A percentile compares a stretch with the other conserved stretches of the same genome.
phyloP scores from a whole-genome alignment of 1,139 yeast species.

The Eremothecium cymbalariae region DNA sequence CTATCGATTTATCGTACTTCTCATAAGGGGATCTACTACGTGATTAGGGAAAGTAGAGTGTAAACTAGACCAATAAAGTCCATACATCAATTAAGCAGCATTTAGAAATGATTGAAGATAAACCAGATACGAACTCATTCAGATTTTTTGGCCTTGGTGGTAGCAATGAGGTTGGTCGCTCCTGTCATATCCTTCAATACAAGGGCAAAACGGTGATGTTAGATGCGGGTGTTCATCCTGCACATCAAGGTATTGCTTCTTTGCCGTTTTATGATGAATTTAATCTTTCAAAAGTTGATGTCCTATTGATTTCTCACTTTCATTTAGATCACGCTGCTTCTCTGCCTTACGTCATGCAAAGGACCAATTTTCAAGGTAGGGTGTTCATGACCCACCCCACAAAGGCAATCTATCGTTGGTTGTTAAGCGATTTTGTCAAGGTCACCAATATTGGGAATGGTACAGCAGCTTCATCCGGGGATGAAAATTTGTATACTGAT shows the following conservation, averaged over 20 bases:
- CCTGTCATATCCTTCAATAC: slow-evolving; percentile 86
- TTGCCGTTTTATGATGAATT: slow-evolving; percentile 93
- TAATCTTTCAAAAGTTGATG: slow-evolving; percentile 79
- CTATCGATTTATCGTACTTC: too few relatives aligned
- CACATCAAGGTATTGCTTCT: slow-evolving; percentile 79
- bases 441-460: slow-evolving; percentile 68
- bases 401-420: slow-evolving; percentile 94
- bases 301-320: slow-evolving; percentile 83
- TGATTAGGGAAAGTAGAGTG: too few relatives aligned
- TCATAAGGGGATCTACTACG: too few relatives aligned
- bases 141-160: slow-evolving; percentile 96
- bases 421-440: slow-evolving; percentile 84
- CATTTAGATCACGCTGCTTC: slow-evolving; percentile 98
- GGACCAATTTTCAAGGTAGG: slow-evolving; percentile 85
- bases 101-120: slow-evolving; percentile 8
- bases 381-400: slow-evolving; percentile 99
- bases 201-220: slow-evolving; percentile 95
- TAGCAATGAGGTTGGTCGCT: slow-evolving; percentile 96
- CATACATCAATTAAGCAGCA: too few relatives aligned
- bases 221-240: slow-evolving; percentile 98
- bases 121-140: slow-evolving; percentile 33
- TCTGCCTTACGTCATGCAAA: slow-evolving; percentile 95
- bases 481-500: slow-evolving; percentile 67
- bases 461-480: slow-evolving; percentile 32
- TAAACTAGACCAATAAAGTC: too few relatives aligned